Evolutionary conservation across 139 green algal species (phyloP), one percentile per base, ranked within the genome.

Genomic region (Coccomyxa sp.): DNA sequence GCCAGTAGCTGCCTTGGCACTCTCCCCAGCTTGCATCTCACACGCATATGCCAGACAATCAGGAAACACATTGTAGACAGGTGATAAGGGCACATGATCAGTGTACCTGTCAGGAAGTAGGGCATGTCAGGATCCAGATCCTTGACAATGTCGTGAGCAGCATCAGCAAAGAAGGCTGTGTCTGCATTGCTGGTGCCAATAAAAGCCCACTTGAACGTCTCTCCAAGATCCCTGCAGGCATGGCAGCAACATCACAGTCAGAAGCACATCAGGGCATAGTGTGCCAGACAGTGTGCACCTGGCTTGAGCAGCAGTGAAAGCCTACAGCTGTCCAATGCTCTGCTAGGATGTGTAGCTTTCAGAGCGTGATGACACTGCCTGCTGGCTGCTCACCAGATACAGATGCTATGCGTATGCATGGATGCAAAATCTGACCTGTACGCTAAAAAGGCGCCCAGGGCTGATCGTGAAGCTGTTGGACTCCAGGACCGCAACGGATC

Each of bases 131-230:
- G 74, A 55, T 84, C 80, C 31, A 84, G 78, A 38, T 37, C n/a
- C 10, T 55, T 31, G 58, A 84, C 35, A 16, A 76, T 24, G 16
- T n/a, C 16, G 29, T 41, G 22, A 4, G 75, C 14, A 8, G 80
- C 74, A 22, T 79, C 34, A 5, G 64, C 38, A 38, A 84, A 80
- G 41, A 69, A 78, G 14, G 55, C 10, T 2, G 73, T 82, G 73
- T 85, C 82, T 38, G 82, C 77, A 31, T 86, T 64, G 50, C 22
- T 18, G 50, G 50, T 78, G 34, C 82, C 82, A 76, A 83, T 83
- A 33, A 83, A 39, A 68, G 82, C 68, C 82, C 82, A 86, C 55
- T 86, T 83, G 82, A 79, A 86, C 0, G 73, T 81, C 33, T 81
- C 78, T 29, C 82, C 82, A 73, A 81, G 82, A 36, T 81, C 44